These are phyloP conservation scores for Hypsizygus ulmarius DNA, from an alignment of 1,284 basidiomycete species.

Conservation along the genomic window DNA sequence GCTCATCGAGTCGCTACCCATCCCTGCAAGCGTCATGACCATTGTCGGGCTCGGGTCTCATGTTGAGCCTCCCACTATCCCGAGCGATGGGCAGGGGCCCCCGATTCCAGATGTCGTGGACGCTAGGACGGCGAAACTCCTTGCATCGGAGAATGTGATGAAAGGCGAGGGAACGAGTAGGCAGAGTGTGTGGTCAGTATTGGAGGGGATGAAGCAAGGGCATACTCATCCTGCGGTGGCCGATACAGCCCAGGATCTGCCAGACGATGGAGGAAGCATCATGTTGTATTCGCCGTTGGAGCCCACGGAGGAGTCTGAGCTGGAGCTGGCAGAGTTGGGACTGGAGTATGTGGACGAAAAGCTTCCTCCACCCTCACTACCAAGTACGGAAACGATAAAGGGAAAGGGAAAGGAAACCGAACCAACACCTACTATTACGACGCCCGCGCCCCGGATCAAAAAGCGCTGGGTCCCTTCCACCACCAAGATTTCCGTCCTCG, in stretches of 20 bases:
- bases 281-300: constrained; percentile 74
- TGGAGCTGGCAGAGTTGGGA: constrained; percentile 67
- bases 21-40: constrained; percentile 15
- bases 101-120: constrained; percentile 40
- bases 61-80: constrained; percentile 3
- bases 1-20: constrained; percentile 38
- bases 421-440: constrained; percentile 7
- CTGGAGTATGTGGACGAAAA: constrained; percentile 36
- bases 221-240: neutral
- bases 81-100: constrained; percentile 25
- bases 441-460: constrained; percentile 18
- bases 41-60: constrained; percentile 9
- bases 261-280: constrained; percentile 47
- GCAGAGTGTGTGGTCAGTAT: constrained; percentile 55
- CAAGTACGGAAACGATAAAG: constrained; percentile 10
- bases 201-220: constrained; percentile 48
- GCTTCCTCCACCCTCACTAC: constrained; percentile 9
- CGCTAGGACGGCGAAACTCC: constrained; percentile 42
- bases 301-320: constrained; percentile 55
- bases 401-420: constrained; percentile 13
- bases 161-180: constrained; percentile 44
- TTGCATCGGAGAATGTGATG: constrained; percentile 57
- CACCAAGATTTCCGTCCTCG: constrained; percentile 66
- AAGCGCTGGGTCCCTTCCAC: constrained; percentile 68
- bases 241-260: constrained; percentile 20